Base-by-base conservation (phyloP, 164 flowering plant genomes). In the Malania oleifera region DNA sequence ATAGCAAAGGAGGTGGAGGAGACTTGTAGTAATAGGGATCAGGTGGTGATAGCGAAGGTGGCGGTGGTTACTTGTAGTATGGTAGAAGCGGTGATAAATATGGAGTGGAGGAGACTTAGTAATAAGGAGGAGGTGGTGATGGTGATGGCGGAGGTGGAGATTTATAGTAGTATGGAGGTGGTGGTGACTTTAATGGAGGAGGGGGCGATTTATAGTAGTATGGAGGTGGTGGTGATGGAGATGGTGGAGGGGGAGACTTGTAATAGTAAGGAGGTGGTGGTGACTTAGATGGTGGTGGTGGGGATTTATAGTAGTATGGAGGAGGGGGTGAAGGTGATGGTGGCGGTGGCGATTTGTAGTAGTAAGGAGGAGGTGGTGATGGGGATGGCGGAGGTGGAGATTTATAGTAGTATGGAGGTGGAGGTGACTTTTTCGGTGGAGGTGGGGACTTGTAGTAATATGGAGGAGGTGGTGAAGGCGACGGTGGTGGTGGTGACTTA, bases 201-300 rank as follows among this genome's bases (percentile, higher is more conserved):
- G 53, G 62, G 7, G 62, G 62, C 0, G 54, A 47, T 12, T 31
- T 22, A n/a, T 59, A 47, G 52, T 57, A 9, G 41, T 57, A 57
- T 8, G 61, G 51, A 26, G 61, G 51, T n/a, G 61, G 61, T 0
- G 61, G 61, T 28, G 64, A 51, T 0, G 35, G 31, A n/a, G 46
- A 7, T n/a, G 64, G 46, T 18, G 69, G 59, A 17, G 59, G 63
- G 19, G 69, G 63, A 0, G 64, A 44, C 19, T 15, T 39, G 49
- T 50, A 52, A 15, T 34, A 19, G 27, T 44, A 46, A 13, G 70
- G 44, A 25, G 65, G 64, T 17, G 61, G 59, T 2, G 70, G 70
- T 8, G 68, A 64, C n/a, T 29, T 13, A 1, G 41, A 38, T 17
- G 51, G 60, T 26, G 53, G 62, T 31, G 52, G 53, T 29, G 62